Evolutionary conservation across 495 filamentous ascomycete genomes (phyloP), one percentile per base, ranked within the genome.

Genomic region (Podospora comata): DNA sequence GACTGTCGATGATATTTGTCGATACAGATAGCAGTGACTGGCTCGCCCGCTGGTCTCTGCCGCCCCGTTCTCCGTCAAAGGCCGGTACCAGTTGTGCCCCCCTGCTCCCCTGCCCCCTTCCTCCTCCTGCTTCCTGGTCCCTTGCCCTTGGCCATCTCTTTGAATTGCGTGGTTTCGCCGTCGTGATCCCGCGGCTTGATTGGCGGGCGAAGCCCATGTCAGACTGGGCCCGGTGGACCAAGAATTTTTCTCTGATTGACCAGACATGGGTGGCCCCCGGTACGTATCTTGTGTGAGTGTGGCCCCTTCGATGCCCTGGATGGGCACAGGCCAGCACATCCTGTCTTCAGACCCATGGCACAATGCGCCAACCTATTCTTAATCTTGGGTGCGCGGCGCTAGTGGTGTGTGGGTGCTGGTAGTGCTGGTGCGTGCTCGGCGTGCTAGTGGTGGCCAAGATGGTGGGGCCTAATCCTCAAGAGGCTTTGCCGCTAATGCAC

Each of bases 321-420:
- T 65, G 62, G 62, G 65, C 74, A 70, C 73, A 70, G 69, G 73
- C 72, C 74, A 76, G 64, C 69, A 60, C 74, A 75, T 66, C 74
- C 68, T 72, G 59, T 67, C 60, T 26, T 58, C 64, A 74, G 70
- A 65, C 69, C 70, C 69, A 69, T 70, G 72, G 70, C 65, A 70
- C 70, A 71, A 72, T 76, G 74, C 74, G 66, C 68, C 68, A 71
- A 67, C 72, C 75, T 78, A 74, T 78, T 77, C 70, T 74, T 74
- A 77, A 77, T 77, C 69, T 72, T 71, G 66, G 72, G 68, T 68
- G 66, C 68, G 67, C 69, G 71, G 70, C 72, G 68, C 75, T 74
- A 77, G 69, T 70, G 70, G 73, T 67, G 73, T 67, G 72, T 69
- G 67, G 67, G 65, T 69, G 69, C 66, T 67, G 60, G 23, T 23